phyloP scores from a whole-genome alignment of 176 grass and related monocot genomes.

The Triticum urartu region DNA sequence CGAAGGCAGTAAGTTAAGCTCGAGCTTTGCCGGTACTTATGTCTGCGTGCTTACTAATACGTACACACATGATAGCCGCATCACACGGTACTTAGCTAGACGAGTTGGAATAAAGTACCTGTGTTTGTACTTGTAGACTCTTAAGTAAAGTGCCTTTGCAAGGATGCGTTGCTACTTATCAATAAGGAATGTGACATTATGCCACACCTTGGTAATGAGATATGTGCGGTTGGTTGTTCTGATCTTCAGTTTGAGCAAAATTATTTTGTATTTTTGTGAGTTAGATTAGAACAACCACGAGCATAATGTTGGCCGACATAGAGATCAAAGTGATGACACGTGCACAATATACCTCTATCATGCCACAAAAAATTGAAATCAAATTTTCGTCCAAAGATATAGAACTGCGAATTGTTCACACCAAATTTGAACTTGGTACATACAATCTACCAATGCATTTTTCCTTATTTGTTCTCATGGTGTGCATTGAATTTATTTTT shows the following conservation, averaged over 20 bases:
- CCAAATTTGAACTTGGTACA: neutral
- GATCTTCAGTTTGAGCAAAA: neutral
- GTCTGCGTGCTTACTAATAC: conserved; percentile 17
- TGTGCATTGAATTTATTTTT: neutral
- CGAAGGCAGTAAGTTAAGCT: conserved; percentile 3
- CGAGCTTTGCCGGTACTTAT: neutral
- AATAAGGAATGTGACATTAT: conserved; percentile 26
- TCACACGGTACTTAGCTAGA: conserved; percentile 21
- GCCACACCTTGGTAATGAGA: conserved; percentile 34
- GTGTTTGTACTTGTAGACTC: conserved; percentile 11
- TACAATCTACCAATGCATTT: neutral
- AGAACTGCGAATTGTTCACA: neutral
- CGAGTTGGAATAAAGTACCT: conserved; percentile 32
- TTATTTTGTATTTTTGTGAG: neutral
- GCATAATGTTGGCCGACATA: neutral
- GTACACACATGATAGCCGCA: neutral
- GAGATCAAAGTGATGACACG: neutral
- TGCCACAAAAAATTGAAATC: neutral
- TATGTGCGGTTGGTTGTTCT: neutral
- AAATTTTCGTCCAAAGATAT: too few species aligned
- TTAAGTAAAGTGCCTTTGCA: conserved; percentile 21
- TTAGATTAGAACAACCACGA: neutral
- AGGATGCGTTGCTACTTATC: conserved; percentile 11
- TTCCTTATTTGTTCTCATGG: neutral
- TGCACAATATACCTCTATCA: neutral